A percentile compares a stretch with the other conserved stretches of the same genome.
Conservation (phyloP, 306 rosid genomes). For the Vigna unguiculata region DNA sequence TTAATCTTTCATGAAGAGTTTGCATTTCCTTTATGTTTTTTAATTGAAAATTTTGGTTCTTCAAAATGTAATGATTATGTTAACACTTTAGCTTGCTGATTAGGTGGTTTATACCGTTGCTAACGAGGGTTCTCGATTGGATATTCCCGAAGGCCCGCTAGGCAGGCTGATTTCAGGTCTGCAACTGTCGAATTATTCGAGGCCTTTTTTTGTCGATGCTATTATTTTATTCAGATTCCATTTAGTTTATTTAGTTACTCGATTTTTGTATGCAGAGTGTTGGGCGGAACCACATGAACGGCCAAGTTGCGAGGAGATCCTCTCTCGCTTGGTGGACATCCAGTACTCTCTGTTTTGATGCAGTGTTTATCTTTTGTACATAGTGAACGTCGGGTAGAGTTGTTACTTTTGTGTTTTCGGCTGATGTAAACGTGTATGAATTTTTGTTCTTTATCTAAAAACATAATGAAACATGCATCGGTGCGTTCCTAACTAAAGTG, state of each 20-base stretch:
- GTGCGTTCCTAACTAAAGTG: constrained; percentile 1
- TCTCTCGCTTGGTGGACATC: constrained; percentile 83
- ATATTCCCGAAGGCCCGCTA: constrained; percentile 91
- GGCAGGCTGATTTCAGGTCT: constrained; percentile 89
- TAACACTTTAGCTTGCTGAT: constrained; percentile 34
- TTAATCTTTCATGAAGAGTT: neutral
- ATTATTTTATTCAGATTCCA: constrained; percentile 1
- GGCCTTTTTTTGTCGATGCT: constrained; percentile 2
- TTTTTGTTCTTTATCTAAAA: constrained; percentile 48
- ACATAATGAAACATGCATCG: constrained; percentile 30
- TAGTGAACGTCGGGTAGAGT: constrained; percentile 71
- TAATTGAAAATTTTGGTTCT: neutral
- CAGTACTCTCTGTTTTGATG: constrained; percentile 76
- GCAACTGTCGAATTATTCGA: constrained; percentile 8
- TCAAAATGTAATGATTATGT: constrained; percentile 1
- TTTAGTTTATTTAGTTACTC: constrained; percentile 28
- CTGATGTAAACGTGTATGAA: constrained; percentile 58
- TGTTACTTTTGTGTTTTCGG: constrained; percentile 67
- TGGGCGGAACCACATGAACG: constrained; percentile 89
- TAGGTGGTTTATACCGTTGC: constrained; percentile 96
- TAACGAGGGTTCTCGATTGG: constrained; percentile 82
- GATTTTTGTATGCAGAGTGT: constrained; percentile 67
- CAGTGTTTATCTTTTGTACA: constrained; percentile 56
- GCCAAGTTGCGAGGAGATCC: constrained; percentile 91
- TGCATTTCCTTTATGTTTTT: constrained; percentile 9